Conservation (phyloP, 805 yeast species). For the Suhomyces faveliae region DNA sequence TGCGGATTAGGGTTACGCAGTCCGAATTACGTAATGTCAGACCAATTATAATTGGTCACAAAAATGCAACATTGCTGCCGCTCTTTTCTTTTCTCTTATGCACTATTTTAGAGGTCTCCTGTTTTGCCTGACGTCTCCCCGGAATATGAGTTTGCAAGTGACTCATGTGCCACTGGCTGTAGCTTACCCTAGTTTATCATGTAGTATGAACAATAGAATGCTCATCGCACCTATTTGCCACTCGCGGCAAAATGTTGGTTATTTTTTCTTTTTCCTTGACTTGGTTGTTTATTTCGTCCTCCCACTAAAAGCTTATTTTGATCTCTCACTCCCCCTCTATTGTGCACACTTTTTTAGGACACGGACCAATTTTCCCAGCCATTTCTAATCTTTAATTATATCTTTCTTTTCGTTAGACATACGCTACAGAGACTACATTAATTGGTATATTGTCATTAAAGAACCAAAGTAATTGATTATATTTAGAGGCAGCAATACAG, state of each 20-base stretch:
- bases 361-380: not conserved
- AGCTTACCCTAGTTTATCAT: too few relatives aligned
- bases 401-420: not conserved
- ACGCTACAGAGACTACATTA: not conserved
- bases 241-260: too few relatives aligned
- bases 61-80: not conserved
- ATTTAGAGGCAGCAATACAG: too few relatives aligned
- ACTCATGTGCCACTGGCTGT: too few relatives aligned
- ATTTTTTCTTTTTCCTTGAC: not conserved
- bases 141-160: too few relatives aligned
- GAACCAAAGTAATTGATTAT: not conserved
- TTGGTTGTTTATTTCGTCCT: not conserved
- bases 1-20: not conserved
- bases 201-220: too few relatives aligned
- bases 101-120: not conserved
- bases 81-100: not conserved
- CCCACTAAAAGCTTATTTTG: not conserved
- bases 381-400: not conserved
- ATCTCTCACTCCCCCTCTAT: not conserved
- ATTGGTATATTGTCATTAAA: too few relatives aligned
- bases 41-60: not conserved
- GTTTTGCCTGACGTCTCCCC: not conserved
- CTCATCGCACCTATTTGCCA: too few relatives aligned
- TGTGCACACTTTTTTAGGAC: not conserved
- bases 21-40: not conserved